Percentiles rank a stretch among this genome's conserved stretches.
These are phyloP conservation scores for Brassica carinata DNA, from an alignment of 345 rosid species.

Conservation along the genomic window DNA sequence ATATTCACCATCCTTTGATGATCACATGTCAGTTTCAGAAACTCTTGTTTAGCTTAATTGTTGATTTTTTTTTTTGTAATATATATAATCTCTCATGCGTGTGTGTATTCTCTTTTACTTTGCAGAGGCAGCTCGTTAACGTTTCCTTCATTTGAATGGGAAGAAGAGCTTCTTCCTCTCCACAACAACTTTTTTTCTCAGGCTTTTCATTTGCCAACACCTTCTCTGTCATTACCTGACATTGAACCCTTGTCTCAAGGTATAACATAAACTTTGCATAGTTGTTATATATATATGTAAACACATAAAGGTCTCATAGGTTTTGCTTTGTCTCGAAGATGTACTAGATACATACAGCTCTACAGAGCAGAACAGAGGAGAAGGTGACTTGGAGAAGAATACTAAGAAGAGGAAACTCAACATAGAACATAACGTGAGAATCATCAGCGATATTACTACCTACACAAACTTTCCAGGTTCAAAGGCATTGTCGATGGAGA, in stretches of 20 bases:
- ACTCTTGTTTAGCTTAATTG: not conserved
- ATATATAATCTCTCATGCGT: no score
- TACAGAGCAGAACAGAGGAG: constrained; percentile 35
- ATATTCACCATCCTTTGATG: constrained; percentile 22
- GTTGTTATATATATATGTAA: not conserved
- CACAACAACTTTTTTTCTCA: constrained; percentile 33
- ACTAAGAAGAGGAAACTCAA: constrained; percentile 26
- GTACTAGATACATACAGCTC: constrained; percentile 33
- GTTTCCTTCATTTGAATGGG: constrained; percentile 39
- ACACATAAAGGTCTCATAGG: constrained; percentile 14
- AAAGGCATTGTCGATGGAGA: constrained; percentile 43
- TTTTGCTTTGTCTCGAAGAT: constrained; percentile 21
- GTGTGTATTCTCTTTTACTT: no score
- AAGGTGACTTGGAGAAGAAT: constrained; percentile 8
- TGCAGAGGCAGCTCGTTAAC: constrained; percentile 19
- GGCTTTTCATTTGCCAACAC: constrained; percentile 37
- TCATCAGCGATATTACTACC: constrained; percentile 12
- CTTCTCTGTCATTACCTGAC: constrained; percentile 38
- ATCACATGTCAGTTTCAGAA: constrained; percentile 21
- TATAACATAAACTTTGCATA: not conserved
- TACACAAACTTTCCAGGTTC: constrained; percentile 19
- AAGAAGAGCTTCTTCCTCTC: constrained; percentile 31
- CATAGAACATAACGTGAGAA: constrained; percentile 22
- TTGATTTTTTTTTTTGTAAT: not conserved
- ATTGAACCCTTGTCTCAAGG: constrained; percentile 45